Base-by-base conservation (phyloP, 305 asterid genomes). In the Stenogyne calaminthoides region DNA sequence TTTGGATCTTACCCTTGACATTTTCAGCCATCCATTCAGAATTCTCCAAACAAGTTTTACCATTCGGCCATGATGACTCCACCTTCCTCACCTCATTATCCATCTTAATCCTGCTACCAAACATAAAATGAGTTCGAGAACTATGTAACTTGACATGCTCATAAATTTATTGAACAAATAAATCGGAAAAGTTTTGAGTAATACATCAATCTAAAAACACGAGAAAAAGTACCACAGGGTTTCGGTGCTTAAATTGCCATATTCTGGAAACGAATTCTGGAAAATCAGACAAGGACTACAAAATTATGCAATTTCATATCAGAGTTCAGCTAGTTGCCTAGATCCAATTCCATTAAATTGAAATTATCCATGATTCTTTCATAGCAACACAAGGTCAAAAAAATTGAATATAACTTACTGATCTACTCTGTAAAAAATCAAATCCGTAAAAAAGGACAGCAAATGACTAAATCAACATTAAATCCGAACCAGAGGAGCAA, bases 11-110 rank as follows among this genome's bases (percentile, higher is more conserved):
- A 91, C 97, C 88, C 67, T 80, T 76, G 69, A 86, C 77, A 77
- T 86, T 84, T 76, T 84, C 88, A 6, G 84, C 84, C 32, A 82
- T 71, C 88, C 87, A 84, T 40, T 79, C 79, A 7, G 87, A 69
- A 39, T 80, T 77, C 19, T 59, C 71, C 37, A 69, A 16, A 69
- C 58, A 18, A 55, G 63, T 67, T 55, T 77, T 76, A 61, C 16
- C 56, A 39, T 61, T 65, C 79, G 76, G 60, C 66, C 80, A 68
- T 27, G 51, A 76, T 34, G 78, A 54, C 67, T 51, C 70, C 15
- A 81, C 47, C 69, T 76, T 83, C 63, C 36, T 81, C 72, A 16
- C 86, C 69, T 84, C 85, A 25, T 59, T 82, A 78, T 84, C 89
- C 96, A 90, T 90, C 74, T 70, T 61, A 18, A 9, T 25, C 72